Percentiles rank a stretch among this genome's conserved stretches.
These are phyloP conservation scores for Fraxinus nigra DNA, from an alignment of 305 asterid genomes.

Conservation along the genomic window DNA sequence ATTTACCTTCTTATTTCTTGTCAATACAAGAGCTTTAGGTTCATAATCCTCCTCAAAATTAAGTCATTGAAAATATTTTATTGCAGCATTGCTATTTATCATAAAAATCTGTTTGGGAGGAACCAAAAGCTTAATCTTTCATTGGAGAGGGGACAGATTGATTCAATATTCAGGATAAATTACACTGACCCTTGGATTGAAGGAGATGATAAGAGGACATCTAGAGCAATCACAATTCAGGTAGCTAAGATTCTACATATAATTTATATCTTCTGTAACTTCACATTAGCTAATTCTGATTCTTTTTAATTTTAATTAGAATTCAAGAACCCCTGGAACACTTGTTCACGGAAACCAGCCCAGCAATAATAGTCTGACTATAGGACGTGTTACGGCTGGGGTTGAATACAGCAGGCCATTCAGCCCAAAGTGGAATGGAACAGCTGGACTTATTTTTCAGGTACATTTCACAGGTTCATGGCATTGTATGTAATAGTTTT, in stretches of 20 bases:
- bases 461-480: conserved; percentile 35
- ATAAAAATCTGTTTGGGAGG: conserved; percentile 87
- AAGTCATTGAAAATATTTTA: conserved; percentile 16
- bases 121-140: conserved; percentile 91
- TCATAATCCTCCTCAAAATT: background rate
- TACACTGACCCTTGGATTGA: conserved; percentile 96
- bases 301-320: conserved; percentile 41
- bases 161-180: conserved; percentile 81
- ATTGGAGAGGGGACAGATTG: conserved; percentile 86
- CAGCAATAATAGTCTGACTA: conserved; percentile 53
- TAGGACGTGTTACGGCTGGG: conserved; percentile 89
- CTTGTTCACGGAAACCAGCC: conserved; percentile 92
- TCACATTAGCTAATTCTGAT: conserved; percentile 18
- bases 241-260: conserved; percentile 32
- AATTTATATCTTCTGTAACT: conserved; percentile 8
- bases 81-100: conserved; percentile 87
- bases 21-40: conserved; percentile 9
- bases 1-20: background rate
- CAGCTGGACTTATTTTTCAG: conserved; percentile 81
- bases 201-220: conserved; percentile 96
- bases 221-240: conserved; percentile 92
- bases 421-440: conserved; percentile 95
- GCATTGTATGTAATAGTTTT: background rate
- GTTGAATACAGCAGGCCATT: conserved; percentile 88
- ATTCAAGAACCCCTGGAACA: conserved; percentile 91